Base-by-base conservation (phyloP, 1,139 yeast genomes). In the Starmera stellimalicola region DNA sequence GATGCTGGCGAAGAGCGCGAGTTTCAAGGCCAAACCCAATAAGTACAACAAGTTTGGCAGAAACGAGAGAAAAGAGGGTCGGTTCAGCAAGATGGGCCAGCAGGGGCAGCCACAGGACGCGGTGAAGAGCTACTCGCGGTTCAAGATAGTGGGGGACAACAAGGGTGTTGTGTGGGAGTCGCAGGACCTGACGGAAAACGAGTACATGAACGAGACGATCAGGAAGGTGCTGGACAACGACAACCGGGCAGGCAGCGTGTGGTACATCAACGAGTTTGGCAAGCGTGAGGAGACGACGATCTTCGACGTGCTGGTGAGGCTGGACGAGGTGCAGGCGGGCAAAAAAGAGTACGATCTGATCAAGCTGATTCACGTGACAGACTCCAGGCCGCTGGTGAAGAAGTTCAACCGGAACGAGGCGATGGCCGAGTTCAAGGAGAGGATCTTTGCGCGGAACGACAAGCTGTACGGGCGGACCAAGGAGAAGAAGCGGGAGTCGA, bases 361-460 rank as follows among this genome's bases (percentile, higher is more conserved):
- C 12, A 14, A 30, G 11, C 7, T 30, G 6, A 12, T 30, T 12
- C 17, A 12, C 12, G 14, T 23, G n/a, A n/a, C 10, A 9, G 23
- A 24, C 5, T 58, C 65, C n/a, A 18, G 7, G 3, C 47, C 50
- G 2, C 38, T 66, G 9, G 47, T 68, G n/a, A 63, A 61, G 38
- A 37, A 51, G 3, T 57, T 59, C 5, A 61, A 55, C 18, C 52
- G 54, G 17, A 44, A 48, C 32, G 37, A 42, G 1, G 68, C 67
- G 0, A 41, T 65, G 32, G 60, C 56, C 37, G 55, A 52, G 19
- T 64, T 60, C 33, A 52, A 60, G 2, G 68, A 67, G n/a, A 52
- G 56, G 35, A 48, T 59, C n/a, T 59, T 65, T 0, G 44, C 45
- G 30, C 48, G 47, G 23, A 53, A 52, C 27, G 50, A 55, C 17